Conservation (phyloP, 176 grass and related monocot species). For the Dactylis glomerata region DNA sequence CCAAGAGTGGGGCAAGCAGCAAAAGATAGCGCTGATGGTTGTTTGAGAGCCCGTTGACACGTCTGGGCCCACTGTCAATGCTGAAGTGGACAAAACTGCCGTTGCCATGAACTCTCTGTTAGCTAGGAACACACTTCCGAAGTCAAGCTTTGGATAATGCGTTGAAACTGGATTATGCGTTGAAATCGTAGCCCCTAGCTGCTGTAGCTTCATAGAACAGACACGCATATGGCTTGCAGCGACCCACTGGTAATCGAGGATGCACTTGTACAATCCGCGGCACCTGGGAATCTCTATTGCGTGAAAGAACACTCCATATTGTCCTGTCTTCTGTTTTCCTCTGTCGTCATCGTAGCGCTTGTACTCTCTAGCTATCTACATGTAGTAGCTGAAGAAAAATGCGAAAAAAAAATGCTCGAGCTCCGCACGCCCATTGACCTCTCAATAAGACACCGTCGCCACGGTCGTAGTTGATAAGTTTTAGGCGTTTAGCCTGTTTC, state of each 20-base stretch:
- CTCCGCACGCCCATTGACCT: slow-evolving; percentile 35
- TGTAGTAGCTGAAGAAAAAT: not conserved
- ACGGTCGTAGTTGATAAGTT: not conserved
- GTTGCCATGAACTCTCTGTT: too few species aligned
- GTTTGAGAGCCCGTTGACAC: too few species aligned
- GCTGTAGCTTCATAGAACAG: slow-evolving; percentile 1
- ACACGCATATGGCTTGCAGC: not conserved
- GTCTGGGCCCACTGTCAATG: too few species aligned
- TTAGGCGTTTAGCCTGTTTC: not conserved
- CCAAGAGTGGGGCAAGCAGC: too few species aligned
- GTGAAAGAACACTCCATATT: slow-evolving; percentile 41
- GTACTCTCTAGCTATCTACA: not conserved
- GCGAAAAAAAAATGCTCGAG: slow-evolving; percentile 15
- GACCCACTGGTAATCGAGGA: not conserved
- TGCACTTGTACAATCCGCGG: not conserved
- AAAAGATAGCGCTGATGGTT: too few species aligned
- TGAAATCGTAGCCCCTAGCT: slow-evolving; percentile 6
- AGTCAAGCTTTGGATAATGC: slow-evolving; percentile 35
- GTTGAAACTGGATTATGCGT: slow-evolving; percentile 6
- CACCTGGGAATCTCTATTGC: slow-evolving; percentile 34
- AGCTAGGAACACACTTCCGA: not conserved
- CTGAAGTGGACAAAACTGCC: too few species aligned
- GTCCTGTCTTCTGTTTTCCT: slow-evolving; percentile 17
- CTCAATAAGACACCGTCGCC: slow-evolving; percentile 21
- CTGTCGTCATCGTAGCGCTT: not conserved